Evolutionary conservation across 176 grass and related monocot species (phyloP).

Genomic region (Phragmites australis): DNA sequence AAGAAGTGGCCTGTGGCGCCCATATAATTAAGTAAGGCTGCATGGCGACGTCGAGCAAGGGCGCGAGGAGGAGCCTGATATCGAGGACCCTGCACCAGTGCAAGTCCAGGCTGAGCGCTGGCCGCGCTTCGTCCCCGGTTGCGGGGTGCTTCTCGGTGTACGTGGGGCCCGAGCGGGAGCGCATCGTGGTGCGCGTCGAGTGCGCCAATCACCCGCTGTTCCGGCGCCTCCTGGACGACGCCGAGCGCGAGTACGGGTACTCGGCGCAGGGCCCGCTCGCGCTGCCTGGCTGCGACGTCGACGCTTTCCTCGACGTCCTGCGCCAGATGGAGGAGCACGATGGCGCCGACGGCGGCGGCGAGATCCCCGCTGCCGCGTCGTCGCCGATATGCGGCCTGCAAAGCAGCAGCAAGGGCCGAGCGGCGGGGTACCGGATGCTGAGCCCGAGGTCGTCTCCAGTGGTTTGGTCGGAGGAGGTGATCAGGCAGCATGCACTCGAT

Average conservation of each 20-base stretch:
- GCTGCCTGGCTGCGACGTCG: conserved; percentile 64
- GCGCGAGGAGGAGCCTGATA: conserved; percentile 46
- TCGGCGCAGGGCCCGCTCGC: conserved; percentile 61
- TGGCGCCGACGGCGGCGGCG: background rate
- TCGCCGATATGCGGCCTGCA: conserved; percentile 48
- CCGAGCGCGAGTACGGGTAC: conserved; percentile 68
- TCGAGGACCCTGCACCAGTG: conserved; percentile 57
- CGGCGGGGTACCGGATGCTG: conserved; percentile 43
- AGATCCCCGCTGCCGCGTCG: background rate
- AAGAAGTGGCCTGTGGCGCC: background rate
- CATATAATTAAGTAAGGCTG: background rate
- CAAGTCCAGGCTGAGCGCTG: conserved; percentile 34
- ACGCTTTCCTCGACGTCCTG: conserved; percentile 64
- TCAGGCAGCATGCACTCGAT: background rate
- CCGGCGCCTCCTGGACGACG: conserved; percentile 64
- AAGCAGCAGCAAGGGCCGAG: conserved; percentile 15
- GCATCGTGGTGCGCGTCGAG: conserved; percentile 63
- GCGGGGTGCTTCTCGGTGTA: conserved; percentile 85
- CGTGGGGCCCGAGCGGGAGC: conserved; percentile 65
- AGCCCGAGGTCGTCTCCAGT: conserved; percentile 37
- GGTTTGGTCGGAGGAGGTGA: conserved; percentile 5
- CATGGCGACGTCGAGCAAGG: conserved; percentile 42
- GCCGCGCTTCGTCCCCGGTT: conserved; percentile 17
- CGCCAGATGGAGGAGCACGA: conserved; percentile 67
- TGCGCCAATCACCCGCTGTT: conserved; percentile 74